Evolutionary conservation across 2,329 filamentous ascomycete genomes (phyloP).

Genomic region (Neopestalotiopsis sp.): DNA sequence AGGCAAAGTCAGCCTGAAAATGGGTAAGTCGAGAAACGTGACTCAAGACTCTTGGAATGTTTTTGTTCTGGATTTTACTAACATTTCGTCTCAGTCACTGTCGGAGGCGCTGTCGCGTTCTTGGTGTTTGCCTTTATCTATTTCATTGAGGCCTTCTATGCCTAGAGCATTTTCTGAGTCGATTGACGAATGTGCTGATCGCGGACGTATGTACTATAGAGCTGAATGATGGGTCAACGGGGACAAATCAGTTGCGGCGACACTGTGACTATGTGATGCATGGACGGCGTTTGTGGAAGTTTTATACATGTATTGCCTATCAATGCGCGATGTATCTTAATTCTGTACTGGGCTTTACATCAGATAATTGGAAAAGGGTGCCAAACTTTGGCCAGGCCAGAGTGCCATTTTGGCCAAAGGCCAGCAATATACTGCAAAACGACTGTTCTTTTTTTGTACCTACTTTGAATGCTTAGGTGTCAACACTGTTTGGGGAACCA

Average conservation of each 20-base stretch:
- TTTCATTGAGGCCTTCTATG: conserved; percentile 76
- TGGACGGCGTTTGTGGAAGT: conserved; percentile 4
- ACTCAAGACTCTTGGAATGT: background rate
- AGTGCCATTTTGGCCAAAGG: background rate
- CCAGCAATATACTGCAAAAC: background rate
- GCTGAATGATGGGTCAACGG: background rate
- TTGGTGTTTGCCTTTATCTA: conserved; percentile 92
- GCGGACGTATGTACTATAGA: background rate
- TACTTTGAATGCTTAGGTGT: background rate
- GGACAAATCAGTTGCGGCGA: background rate
- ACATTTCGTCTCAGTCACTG: conserved; percentile 69
- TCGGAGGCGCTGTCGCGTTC: conserved; percentile 91
- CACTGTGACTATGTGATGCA: conserved; percentile 5
- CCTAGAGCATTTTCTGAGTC: conserved; percentile 33
- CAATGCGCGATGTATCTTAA: background rate
- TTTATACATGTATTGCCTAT: background rate
- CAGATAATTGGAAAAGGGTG: background rate
- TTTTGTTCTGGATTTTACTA: conserved; percentile 16
- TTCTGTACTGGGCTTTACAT: background rate
- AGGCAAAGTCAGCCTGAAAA: conserved; percentile 90
- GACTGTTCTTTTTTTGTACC: background rate
- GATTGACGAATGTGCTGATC: background rate
- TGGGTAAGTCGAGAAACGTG: conserved; percentile 73
- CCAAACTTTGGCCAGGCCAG: background rate
- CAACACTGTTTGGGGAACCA: too few relatives aligned